Conservation (phyloP, 2,329 filamentous ascomycete species). For the Chrysoporthe deuterocubensis region DNA sequence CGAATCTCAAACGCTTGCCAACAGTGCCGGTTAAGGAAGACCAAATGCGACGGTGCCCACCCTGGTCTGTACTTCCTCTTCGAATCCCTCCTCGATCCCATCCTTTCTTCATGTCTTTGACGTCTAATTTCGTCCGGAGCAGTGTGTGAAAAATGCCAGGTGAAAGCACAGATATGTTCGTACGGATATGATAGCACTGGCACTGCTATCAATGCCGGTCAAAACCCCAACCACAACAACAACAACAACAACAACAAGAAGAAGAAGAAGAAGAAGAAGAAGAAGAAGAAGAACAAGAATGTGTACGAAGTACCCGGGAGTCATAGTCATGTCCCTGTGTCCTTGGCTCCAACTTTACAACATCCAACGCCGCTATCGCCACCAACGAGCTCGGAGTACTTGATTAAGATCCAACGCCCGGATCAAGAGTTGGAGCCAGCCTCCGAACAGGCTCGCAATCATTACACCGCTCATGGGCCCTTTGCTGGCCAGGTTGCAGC, state of each 20-base stretch:
- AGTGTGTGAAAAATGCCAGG: background rate
- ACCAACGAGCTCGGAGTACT: background rate
- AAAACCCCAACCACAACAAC: background rate
- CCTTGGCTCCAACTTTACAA: background rate
- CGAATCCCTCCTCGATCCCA: conserved; percentile 23
- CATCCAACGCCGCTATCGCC: background rate
- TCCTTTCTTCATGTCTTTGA: background rate
- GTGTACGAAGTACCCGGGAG: background rate
- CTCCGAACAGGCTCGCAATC: background rate
- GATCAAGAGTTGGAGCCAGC: background rate
- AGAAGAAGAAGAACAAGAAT: background rate
- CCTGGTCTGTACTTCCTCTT: conserved; percentile 42
- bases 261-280: too few relatives aligned
- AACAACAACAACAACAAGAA: background rate
- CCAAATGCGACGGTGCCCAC: conserved; percentile 47
- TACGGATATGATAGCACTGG: conserved; percentile 37
- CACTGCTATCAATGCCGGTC: background rate
- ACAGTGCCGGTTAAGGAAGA: conserved; percentile 46
- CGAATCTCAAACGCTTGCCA: conserved; percentile 41
- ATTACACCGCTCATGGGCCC: background rate
- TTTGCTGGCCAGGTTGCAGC: background rate
- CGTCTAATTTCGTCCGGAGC: background rate
- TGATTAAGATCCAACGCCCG: background rate
- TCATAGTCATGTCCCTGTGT: conserved; percentile 31
- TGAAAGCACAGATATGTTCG: conserved; percentile 32